Evolutionary conservation across 2,329 filamentous ascomycete genomes (phyloP), one percentile per base, ranked within the genome.

Genomic region (Leptodontidium sp.): DNA sequence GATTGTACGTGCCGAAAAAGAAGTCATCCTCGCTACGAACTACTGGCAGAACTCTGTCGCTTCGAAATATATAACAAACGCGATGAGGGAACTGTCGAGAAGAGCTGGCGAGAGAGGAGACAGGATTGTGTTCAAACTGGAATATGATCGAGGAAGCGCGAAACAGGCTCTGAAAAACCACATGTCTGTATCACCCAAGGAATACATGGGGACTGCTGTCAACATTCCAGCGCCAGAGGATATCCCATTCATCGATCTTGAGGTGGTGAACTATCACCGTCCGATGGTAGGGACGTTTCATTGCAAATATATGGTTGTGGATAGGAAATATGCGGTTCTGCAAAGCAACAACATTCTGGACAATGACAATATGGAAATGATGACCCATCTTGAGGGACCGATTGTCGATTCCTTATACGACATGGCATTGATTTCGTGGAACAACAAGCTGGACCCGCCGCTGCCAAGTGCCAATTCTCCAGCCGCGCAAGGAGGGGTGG

Each of bases 301-400:
- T 75, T 84, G 88, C 70, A 95, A 95, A 76, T 93, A 91, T 76
- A 91, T 93, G 84, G 82, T 94, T 1, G 87, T 94, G 1, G 92
- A 95, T 77, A 85, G 92, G 7, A 87, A 86, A 70, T 83, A 91
- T n/a, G 92, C 87, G 0, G 81, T 92, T 1, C 77, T 94, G 1
- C 90, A 92, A 79, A 94, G 91, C 80, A 93, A 93, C 78, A 95
- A 94, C 75, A 91, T 94, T 61, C 84, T 89, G 78, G 89, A 93
- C 71, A 94, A 93, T 64, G 90, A 92, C 73, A 95, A 95, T 72
- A 69, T 94, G 66, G 92, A 95, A 78, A 94, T 95, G 92, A 89
- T 93, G 86, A 84, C 87, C 2, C 91, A 93, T 66, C 77, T 93
- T 0, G 91, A 94, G 79, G 92, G 92, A 0, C 87, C 91, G 0